Evolutionary conservation across 192 early-diverging fungal species (phyloP), one percentile per base, ranked within the genome.

Genomic region (Piromyces finnis): DNA sequence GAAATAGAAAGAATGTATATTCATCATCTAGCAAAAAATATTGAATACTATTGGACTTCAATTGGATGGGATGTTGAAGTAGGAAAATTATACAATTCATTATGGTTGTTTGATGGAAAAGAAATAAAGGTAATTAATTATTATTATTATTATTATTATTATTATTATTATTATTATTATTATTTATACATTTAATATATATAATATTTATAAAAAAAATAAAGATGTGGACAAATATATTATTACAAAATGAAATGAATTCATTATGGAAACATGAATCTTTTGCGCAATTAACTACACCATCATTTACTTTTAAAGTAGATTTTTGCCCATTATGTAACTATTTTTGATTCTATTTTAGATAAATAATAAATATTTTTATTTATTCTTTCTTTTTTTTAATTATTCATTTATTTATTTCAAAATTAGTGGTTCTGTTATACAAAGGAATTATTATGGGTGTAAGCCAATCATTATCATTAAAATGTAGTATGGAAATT

Each of bases 261-360:
- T 82, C 80, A 30, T 22, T 78, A 82, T 39, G n/a, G 29, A 29
- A 27, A 78, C 28, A 22, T 18, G 27, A 79, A 18, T 28, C 26
- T 28, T 30, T n/a, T 68, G 26, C 51, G 7, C 51, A 22, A n/a
- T 68, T 68, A n/a, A 68, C 26, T 68, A 68, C 51, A 26, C 51
- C 51, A 11, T 84, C 87, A 17, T 81, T 93, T 37, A 83, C 86
- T 29, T 89, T 94, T 78, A 83, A 86, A 22, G 79, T 93, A 14
- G 94, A 94, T 78, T 95, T 92, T 83, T 94, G 94, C 83, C 93
- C 93, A 16, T 85, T 94, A 29, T 88, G 93, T 95, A 85, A 84
- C 85, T 83, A 68, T 26, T 29, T n/a, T 28, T 30, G 17, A 36
- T 28, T 9, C 39, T 29, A 30, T 80, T 78, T 26, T 82, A 32